phyloP scores from a whole-genome alignment of 208 protist species.

The Leptomonas seymouri region DNA sequence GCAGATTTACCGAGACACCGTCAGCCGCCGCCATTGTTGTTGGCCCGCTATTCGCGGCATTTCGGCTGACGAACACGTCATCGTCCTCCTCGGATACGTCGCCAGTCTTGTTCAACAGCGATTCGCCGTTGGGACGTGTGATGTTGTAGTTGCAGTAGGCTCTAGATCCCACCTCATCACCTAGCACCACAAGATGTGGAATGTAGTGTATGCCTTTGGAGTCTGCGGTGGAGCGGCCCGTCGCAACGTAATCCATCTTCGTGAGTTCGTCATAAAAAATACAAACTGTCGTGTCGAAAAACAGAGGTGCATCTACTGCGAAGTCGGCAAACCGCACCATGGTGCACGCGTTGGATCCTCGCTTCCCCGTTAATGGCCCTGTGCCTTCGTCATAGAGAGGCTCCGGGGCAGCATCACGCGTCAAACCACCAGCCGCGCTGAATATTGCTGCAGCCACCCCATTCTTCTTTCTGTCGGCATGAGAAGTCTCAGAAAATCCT shows the following conservation, averaged over 20 bases:
- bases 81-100: constrained; percentile 25
- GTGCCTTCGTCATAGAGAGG: constrained; percentile 4
- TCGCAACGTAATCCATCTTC: constrained; percentile 76
- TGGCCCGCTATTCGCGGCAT: constrained; percentile 32
- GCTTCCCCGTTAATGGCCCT: neutral
- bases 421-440: neutral
- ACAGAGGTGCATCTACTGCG: constrained; percentile 37
- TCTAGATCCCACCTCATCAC: constrained; percentile 34
- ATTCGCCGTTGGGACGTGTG: constrained; percentile 17
- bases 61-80: constrained; percentile 18
- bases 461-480: neutral
- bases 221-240: constrained; percentile 59
- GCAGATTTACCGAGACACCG: constrained; percentile 61
- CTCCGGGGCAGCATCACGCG: neutral
- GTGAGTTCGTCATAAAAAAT: constrained; percentile 61
- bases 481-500: neutral
- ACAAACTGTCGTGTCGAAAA: constrained; percentile 82
- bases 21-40: constrained; percentile 64
- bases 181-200: constrained; percentile 62
- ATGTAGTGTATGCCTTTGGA: constrained; percentile 57
- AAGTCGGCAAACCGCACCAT: constrained; percentile 6
- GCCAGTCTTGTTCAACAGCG: neutral
- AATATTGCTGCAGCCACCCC: neutral
- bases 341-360: constrained; percentile 1
- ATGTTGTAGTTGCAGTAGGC: constrained; percentile 66